Evolutionary conservation across 495 filamentous ascomycete species (phyloP).

Genomic region (Annulohypoxylon stygium): DNA sequence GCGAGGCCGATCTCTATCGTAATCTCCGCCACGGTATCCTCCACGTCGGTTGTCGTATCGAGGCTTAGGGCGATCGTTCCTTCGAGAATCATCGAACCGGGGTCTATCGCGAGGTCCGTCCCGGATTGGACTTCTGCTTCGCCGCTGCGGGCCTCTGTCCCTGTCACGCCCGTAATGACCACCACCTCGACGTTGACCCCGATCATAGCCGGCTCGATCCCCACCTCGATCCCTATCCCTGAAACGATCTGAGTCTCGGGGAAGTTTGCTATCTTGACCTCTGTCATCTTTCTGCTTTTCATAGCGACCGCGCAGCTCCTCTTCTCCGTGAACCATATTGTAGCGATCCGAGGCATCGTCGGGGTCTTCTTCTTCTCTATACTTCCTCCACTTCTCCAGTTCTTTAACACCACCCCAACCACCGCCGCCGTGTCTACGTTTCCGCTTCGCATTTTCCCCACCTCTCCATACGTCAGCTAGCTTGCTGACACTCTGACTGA

Average conservation of each 20-base stretch:
- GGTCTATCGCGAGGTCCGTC: conserved; percentile 40
- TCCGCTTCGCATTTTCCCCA: conserved; percentile 86
- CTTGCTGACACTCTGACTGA: conserved; percentile 95
- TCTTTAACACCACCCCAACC: conserved; percentile 91
- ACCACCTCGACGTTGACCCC: conserved; percentile 25
- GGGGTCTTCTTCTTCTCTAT: conserved; percentile 75
- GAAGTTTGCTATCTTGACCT: conserved; percentile 33
- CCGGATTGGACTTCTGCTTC: conserved; percentile 57
- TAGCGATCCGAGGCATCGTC: conserved; percentile 68
- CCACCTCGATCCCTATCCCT: neutral
- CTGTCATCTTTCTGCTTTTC: conserved; percentile 47
- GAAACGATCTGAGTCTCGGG: conserved; percentile 32
- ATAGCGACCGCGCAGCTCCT: conserved; percentile 67
- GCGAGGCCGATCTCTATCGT: conserved; percentile 44
- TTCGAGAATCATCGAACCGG: conserved; percentile 29
- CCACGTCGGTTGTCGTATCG: conserved; percentile 37
- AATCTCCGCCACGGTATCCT: conserved; percentile 44
- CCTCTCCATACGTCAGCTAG: conserved; percentile 91
- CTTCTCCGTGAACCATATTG: conserved; percentile 86
- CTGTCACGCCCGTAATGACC: conserved; percentile 12
- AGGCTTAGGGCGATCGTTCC: conserved; percentile 29
- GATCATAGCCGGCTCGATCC: conserved; percentile 35
- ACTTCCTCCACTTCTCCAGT: conserved; percentile 91
- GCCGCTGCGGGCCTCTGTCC: conserved; percentile 41
- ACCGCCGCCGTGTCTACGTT: conserved; percentile 80